Percentiles rank a stretch among this genome's conserved stretches.
Evolutionary conservation across 345 rosid species (phyloP).

Genomic region (Melaleuca quinquenervia): DNA sequence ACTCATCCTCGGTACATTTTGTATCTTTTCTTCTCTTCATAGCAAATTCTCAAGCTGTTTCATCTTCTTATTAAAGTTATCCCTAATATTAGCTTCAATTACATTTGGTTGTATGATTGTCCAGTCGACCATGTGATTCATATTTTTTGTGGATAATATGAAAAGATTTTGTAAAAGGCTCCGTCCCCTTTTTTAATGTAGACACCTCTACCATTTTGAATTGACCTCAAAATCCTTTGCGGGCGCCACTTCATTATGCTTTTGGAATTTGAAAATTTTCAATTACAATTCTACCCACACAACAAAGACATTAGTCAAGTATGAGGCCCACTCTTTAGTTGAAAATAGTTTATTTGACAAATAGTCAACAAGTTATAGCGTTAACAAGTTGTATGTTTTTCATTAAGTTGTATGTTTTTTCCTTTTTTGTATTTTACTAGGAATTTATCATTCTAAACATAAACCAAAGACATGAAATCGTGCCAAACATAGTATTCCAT

Average conservation of each 20-base stretch:
- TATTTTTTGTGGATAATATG: not conserved
- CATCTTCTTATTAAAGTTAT: not conserved
- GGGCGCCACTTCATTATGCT: not conserved
- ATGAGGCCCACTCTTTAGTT: not conserved
- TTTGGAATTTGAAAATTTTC: not conserved
- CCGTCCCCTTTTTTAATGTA: not conserved
- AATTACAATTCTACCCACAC: not conserved
- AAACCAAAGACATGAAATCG: not conserved
- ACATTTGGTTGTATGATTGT: not conserved
- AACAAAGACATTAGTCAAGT: not conserved
- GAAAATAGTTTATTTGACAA: not conserved
- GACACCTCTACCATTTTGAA: not conserved
- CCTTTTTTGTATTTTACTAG: not conserved
- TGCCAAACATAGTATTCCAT: not conserved
- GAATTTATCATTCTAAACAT: not conserved
- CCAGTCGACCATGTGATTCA: not conserved
- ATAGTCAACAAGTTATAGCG: not conserved
- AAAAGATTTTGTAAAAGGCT: not conserved
- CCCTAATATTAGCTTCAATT: not conserved
- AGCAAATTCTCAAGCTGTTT: not conserved
- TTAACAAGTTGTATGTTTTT: not conserved
- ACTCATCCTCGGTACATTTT: not conserved
- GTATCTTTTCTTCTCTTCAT: not conserved
- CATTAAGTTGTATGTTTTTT: too few species aligned
- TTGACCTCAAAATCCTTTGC: not conserved